A percentile compares a stretch with the other conserved stretches of the same genome.
Conservation (phyloP, 495 filamentous ascomycete genomes). For the Chlorociboria aeruginascens region DNA sequence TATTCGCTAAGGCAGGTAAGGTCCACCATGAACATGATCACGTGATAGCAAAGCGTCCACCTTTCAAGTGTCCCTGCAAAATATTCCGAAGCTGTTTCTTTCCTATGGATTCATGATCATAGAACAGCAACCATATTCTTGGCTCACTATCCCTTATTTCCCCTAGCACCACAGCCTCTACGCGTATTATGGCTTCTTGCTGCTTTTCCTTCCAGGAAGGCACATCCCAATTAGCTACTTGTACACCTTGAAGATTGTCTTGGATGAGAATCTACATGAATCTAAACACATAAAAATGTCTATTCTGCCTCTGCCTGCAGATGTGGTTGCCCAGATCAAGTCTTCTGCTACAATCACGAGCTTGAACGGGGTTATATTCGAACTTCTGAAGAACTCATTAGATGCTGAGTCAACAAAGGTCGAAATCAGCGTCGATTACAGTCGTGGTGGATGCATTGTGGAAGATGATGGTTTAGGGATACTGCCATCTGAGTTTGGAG, state of each 20-base stretch:
- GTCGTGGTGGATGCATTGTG: slow-evolving; percentile 65
- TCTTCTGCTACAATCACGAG: slow-evolving; percentile 71
- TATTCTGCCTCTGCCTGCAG: slow-evolving; percentile 60
- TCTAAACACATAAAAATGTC: slow-evolving; percentile 19
- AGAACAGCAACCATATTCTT: too few relatives aligned
- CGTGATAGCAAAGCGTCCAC: too few relatives aligned
- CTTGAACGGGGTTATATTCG: slow-evolving; percentile 58
- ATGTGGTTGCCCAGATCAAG: slow-evolving; percentile 76
- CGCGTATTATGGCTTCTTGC: background rate
- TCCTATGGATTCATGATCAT: too few relatives aligned
- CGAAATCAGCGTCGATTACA: slow-evolving; percentile 60
- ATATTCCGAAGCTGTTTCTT: too few relatives aligned
- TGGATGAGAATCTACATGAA: background rate
- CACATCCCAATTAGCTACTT: background rate
- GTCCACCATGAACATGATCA: too few relatives aligned
- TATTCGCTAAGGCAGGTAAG: background rate
- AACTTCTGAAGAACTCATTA: slow-evolving; percentile 75
- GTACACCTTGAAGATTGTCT: background rate
- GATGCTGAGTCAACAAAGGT: slow-evolving; percentile 68
- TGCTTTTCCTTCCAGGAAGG: background rate
- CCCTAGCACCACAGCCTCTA: too few relatives aligned
- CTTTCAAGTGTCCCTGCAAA: too few relatives aligned
- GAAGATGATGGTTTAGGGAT: slow-evolving; percentile 88
- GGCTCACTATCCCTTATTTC: too few relatives aligned
- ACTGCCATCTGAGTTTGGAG: slow-evolving; percentile 52